Evolutionary conservation across 2,329 filamentous ascomycete genomes (phyloP).

Genomic region (Claviceps quebecensis): DNA sequence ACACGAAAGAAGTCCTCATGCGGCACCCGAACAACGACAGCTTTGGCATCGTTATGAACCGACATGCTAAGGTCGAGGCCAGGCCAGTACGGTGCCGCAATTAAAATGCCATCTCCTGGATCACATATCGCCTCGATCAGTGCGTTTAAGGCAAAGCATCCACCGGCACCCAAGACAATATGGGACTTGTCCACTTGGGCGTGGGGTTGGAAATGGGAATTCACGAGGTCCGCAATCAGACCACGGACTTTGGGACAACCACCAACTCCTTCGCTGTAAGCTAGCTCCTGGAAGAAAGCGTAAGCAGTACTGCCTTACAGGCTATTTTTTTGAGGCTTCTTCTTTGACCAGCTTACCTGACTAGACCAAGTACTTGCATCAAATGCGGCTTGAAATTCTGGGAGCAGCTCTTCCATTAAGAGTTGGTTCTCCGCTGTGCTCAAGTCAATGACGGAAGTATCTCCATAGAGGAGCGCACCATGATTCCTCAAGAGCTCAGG

Average conservation of each 20-base stretch:
- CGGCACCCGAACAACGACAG: not conserved
- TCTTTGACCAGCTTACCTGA: not conserved
- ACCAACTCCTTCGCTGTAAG: not conserved
- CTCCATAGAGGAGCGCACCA: not conserved
- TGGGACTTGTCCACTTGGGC: not conserved
- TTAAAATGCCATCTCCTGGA: not conserved
- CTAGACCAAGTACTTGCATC: not conserved
- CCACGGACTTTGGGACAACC: not conserved
- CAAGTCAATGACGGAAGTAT: not conserved
- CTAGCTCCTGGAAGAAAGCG: not conserved
- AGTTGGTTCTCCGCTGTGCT: not conserved
- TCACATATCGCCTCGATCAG: not conserved
- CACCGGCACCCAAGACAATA: not conserved
- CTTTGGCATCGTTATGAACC: not conserved
- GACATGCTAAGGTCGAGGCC: not conserved
- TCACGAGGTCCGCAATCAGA: not conserved
- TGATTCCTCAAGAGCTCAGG: not conserved
- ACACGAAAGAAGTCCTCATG: not conserved
- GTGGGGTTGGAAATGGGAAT: not conserved
- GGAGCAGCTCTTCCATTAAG: not conserved
- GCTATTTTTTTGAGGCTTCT: not conserved
- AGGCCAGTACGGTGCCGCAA: not conserved
- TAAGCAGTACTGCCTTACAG: too few relatives aligned
- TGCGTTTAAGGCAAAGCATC: not conserved
- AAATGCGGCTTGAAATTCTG: not conserved